phyloP scores from a whole-genome alignment of 2,329 filamentous ascomycete species.

The Diplodia sapinea region DNA sequence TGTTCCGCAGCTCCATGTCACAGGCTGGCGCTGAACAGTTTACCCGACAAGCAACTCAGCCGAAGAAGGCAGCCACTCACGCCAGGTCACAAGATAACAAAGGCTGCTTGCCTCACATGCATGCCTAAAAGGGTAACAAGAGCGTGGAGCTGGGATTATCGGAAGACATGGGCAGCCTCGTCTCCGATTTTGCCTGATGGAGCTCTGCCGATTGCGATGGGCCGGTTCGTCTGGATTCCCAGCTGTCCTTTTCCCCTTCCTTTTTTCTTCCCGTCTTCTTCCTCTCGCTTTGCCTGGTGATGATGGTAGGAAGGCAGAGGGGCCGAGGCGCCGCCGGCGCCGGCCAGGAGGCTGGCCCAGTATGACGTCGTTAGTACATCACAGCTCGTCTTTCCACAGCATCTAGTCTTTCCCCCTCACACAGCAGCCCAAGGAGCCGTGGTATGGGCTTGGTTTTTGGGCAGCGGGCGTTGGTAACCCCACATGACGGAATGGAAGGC shows the following conservation, averaged over 20 bases:
- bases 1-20: background rate
- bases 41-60: background rate
- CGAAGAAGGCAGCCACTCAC: constrained; percentile 2
- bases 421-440: background rate
- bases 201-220: background rate
- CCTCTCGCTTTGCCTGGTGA: background rate
- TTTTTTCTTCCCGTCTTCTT: background rate
- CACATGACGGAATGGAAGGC: constrained; percentile 15
- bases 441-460: background rate
- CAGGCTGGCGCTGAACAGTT: background rate
- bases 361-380: constrained; percentile 15
- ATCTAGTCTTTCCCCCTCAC: too few species aligned
- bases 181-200: background rate
- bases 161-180: background rate
- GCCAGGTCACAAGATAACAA: background rate
- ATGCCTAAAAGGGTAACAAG: background rate
- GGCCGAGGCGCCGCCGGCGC: background rate
- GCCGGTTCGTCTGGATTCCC: background rate
- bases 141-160: background rate
- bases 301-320: background rate
- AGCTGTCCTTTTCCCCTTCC: background rate
- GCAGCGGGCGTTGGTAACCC: background rate
- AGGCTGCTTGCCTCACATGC: background rate
- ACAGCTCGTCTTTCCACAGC: background rate
- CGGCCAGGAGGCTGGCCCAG: background rate